A percentile compares a stretch with the other conserved stretches of the same genome.
phyloP scores from a whole-genome alignment of 176 grass and related monocot species.

The Oryza rufipogon region DNA sequence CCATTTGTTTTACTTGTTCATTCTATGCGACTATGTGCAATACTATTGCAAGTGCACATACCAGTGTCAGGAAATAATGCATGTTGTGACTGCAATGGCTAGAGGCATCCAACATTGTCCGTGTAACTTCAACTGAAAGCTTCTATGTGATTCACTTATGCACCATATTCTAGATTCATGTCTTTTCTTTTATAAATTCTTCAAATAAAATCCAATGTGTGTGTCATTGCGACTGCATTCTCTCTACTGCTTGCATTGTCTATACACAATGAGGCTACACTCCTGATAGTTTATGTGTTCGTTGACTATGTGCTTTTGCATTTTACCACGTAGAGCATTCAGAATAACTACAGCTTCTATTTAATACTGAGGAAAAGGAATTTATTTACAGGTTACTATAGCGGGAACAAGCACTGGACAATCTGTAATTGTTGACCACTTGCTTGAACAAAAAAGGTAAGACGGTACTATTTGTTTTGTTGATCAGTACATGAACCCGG shows the following conservation, averaged over 20 bases:
- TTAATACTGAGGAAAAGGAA: conserved; percentile 16
- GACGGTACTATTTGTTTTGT: not conserved
- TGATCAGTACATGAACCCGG: not conserved
- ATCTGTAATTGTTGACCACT: conserved; percentile 19
- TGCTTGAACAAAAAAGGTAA: conserved; percentile 50
- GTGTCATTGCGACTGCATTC: not conserved
- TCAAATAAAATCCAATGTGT: not conserved
- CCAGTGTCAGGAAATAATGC: not conserved
- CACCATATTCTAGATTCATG: conserved; percentile 13
- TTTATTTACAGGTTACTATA: conserved; percentile 41
- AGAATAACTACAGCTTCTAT: conserved; percentile 3
- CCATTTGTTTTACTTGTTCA: not conserved
- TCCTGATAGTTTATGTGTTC: not conserved
- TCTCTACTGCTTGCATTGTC: not conserved
- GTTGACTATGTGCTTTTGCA: not conserved
- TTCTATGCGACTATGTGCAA: not conserved
- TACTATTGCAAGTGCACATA: conserved; percentile 5
- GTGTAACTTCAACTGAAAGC: not conserved
- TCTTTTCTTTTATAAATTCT: not conserved
- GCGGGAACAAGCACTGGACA: conserved; percentile 25
- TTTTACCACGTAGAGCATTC: not conserved
- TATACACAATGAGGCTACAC: not conserved
- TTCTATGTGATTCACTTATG: not conserved
- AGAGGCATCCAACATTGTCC: not conserved
- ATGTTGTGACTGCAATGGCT: not conserved